Percentiles rank a stretch among this genome's conserved stretches.
Conservation (phyloP, 805 yeast species). For the Kuraishia floccosa region DNA sequence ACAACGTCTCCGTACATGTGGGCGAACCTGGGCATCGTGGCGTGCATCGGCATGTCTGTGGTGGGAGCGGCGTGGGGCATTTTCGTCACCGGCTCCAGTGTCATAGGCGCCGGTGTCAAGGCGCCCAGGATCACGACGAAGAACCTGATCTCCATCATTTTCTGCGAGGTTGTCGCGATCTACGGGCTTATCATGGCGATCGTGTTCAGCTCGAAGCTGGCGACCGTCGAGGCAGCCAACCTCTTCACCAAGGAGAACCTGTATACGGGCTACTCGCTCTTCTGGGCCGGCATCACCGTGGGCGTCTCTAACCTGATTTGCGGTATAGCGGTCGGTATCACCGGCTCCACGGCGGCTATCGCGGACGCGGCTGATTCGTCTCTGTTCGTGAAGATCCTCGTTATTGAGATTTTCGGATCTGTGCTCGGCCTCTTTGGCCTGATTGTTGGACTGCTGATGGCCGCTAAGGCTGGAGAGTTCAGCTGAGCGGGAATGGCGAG, state of each 20-base stretch:
- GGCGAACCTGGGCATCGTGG: slow-evolving; percentile 85
- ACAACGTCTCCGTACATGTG: slow-evolving; percentile 92
- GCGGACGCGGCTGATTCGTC: slow-evolving; percentile 97
- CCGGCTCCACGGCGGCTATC: slow-evolving; percentile 98
- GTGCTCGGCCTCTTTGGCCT: slow-evolving; percentile 93
- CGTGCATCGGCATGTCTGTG: slow-evolving; percentile 89
- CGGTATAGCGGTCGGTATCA: slow-evolving; percentile 94
- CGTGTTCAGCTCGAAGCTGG: slow-evolving; percentile 85
- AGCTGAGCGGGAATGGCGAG: slow-evolving; percentile 34
- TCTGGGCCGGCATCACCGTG: slow-evolving; percentile 98
- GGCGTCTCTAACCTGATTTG: slow-evolving; percentile 89
- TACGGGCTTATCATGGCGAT: slow-evolving; percentile 96
- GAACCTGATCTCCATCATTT: slow-evolving; percentile 90
- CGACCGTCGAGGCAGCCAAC: slow-evolving; percentile 50
- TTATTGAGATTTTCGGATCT: slow-evolving; percentile 94
- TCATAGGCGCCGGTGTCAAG: slow-evolving; percentile 96
- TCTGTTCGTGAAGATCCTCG: slow-evolving; percentile 89
- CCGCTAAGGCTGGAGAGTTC: slow-evolving; percentile 88
- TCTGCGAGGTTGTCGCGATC: slow-evolving; percentile 98
- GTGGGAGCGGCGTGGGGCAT: slow-evolving; percentile 99
- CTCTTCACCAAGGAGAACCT: slow-evolving; percentile 73
- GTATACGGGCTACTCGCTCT: slow-evolving; percentile 89
- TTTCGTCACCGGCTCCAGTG: slow-evolving; percentile 88
- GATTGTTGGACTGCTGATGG: slow-evolving; percentile 95
- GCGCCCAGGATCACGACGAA: slow-evolving; percentile 97